Percentiles rank a stretch among this genome's conserved stretches.
These are phyloP conservation scores for Onygena corvina DNA, from an alignment of 2,329 filamentous ascomycete species.

Conservation along the genomic window DNA sequence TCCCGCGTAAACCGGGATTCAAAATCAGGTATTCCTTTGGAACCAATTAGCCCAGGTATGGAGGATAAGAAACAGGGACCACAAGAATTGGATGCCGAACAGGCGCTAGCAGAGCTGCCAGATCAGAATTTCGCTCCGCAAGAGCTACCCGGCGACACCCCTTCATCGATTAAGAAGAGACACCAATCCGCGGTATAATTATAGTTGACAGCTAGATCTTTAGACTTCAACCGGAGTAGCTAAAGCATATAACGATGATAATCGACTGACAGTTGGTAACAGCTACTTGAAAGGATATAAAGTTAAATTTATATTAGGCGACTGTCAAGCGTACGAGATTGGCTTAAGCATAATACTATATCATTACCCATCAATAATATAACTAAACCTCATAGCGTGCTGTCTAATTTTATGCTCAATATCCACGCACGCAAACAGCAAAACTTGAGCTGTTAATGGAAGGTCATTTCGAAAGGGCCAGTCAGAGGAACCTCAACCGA, in stretches of 20 bases:
- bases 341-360: too few species aligned
- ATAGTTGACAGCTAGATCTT: background rate
- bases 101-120: background rate
- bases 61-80: background rate
- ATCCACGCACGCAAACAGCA: too few species aligned
- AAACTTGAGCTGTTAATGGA: background rate
- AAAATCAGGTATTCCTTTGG: background rate
- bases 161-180: background rate
- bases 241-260: too few species aligned
- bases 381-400: too few species aligned
- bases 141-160: background rate
- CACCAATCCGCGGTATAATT: background rate
- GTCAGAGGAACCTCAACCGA: slow-evolving; percentile 10
- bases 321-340: too few species aligned
- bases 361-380: too few species aligned
- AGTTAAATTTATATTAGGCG: too few species aligned
- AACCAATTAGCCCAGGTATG: background rate
- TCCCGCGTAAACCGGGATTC: background rate
- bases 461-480: slow-evolving; percentile 7
- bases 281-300: too few species aligned
- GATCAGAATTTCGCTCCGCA: background rate
- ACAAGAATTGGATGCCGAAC: slow-evolving; percentile 4
- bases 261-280: too few species aligned
- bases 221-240: too few species aligned
- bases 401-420: too few species aligned